Evolutionary conservation across 2,329 filamentous ascomycete species (phyloP).

Genomic region (Chalaropsis ovoidea): DNA sequence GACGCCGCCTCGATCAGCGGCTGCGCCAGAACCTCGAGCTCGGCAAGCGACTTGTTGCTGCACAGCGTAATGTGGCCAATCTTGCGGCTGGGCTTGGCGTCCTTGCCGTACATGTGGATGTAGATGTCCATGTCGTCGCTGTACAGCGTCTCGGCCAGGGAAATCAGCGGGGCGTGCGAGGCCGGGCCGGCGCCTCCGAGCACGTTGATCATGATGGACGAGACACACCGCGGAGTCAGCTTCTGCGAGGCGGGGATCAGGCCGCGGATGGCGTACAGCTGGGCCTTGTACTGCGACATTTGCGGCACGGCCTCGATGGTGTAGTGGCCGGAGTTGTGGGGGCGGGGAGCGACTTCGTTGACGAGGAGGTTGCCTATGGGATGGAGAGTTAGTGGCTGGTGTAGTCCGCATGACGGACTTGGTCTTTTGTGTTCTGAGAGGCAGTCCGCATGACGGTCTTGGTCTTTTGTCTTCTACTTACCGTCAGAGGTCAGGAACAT

Average conservation of each 20-base stretch:
- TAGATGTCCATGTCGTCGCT: constrained; percentile 41
- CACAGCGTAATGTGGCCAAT: constrained; percentile 90
- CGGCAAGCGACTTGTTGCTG: constrained; percentile 54
- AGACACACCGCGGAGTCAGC: constrained; percentile 49
- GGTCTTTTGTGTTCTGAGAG: neutral
- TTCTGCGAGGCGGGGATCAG: constrained; percentile 45
- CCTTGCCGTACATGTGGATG: constrained; percentile 88
- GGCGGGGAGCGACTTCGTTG: constrained; percentile 75
- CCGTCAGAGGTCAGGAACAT: constrained; percentile 77
- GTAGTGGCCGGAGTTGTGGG: constrained; percentile 88
- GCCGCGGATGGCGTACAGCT: constrained; percentile 73
- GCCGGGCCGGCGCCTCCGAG: constrained; percentile 57
- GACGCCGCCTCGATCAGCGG: constrained; percentile 59
- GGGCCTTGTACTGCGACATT: constrained; percentile 82
- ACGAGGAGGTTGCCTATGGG: constrained; percentile 52
- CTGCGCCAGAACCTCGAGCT: constrained; percentile 49
- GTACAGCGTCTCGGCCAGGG: constrained; percentile 38
- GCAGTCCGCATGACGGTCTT: too few species aligned
- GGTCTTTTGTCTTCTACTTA: constrained; percentile 29
- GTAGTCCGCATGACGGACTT: too few species aligned
- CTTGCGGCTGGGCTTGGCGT: constrained; percentile 76
- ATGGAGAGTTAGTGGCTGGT: constrained; percentile 20
- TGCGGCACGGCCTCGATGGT: constrained; percentile 85
- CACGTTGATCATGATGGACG: constrained; percentile 71
- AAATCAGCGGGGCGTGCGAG: constrained; percentile 48